A percentile compares a stretch with the other conserved stretches of the same genome.
Evolutionary conservation across 192 early-diverging fungal genomes (phyloP).

Genomic region (Rhizoclosmatium sp.): DNA sequence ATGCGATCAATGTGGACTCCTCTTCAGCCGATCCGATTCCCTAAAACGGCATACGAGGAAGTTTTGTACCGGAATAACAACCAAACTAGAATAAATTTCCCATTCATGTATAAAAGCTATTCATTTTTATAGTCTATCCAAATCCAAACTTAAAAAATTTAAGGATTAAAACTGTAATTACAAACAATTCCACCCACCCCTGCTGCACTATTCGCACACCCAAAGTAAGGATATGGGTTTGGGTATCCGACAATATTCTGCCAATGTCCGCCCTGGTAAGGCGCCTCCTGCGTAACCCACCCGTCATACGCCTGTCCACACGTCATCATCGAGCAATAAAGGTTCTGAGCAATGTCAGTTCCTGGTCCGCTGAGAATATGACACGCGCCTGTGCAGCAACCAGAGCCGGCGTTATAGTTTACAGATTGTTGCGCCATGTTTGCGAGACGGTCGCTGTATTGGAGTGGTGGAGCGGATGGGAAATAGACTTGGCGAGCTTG

Average conservation of each 20-base stretch:
- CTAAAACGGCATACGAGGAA: no score
- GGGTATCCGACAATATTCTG: constrained; percentile 32
- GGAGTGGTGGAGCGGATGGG: not conserved
- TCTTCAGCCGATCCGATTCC: no score
- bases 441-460: constrained; percentile 12
- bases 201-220: not conserved
- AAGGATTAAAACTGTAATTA: not conserved
- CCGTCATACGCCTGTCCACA: constrained; percentile 24
- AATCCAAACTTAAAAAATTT: no score
- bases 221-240: constrained; percentile 16
- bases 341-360: constrained; percentile 27
- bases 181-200: constrained; percentile 21
- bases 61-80: no score
- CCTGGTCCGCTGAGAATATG: constrained; percentile 8
- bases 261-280: constrained; percentile 23
- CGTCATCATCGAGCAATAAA: not conserved
- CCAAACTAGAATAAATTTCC: no score
- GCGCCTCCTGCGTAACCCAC: constrained; percentile 28
- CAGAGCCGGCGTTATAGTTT: constrained; percentile 1
- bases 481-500: not conserved
- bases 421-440: constrained; percentile 10
- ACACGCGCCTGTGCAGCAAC: constrained; percentile 21
- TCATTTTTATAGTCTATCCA: no score
- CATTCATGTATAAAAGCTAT: no score
- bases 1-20: no score